Evolutionary conservation across 768 basidiomycete species (phyloP).

Genomic region (Tylopilus vinaceipallidus): DNA sequence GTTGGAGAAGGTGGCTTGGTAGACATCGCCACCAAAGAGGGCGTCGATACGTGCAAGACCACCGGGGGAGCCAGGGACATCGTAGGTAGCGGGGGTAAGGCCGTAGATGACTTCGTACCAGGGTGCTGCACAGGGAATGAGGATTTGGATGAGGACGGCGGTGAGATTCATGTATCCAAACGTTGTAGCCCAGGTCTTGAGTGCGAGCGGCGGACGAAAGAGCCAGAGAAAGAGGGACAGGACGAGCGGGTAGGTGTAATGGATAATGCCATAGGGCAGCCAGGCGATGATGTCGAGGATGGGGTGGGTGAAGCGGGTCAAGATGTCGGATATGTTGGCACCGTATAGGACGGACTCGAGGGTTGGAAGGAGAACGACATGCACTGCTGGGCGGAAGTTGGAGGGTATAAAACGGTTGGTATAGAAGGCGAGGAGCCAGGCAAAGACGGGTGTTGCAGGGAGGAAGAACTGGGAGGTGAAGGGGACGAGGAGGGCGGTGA

Average conservation of each 20-base stretch:
- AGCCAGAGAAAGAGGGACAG: conserved; percentile 87
- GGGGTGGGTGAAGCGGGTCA: conserved; percentile 92
- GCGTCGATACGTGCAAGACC: conserved; percentile 91
- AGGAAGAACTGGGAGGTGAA: conserved; percentile 89
- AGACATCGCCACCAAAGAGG: conserved; percentile 51
- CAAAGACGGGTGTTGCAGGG: conserved; percentile 82
- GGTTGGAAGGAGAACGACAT: conserved; percentile 90
- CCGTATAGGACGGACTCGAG: conserved; percentile 95
- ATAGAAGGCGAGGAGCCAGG: conserved; percentile 86
- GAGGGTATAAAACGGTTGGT: conserved; percentile 83
- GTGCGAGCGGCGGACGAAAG: conserved; percentile 75
- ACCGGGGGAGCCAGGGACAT: conserved; percentile 88
- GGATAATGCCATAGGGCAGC: conserved; percentile 94
- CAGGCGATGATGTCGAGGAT: conserved; percentile 91
- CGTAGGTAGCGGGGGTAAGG: conserved; percentile 90
- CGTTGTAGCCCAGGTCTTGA: conserved; percentile 80
- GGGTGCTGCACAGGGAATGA: conserved; percentile 91
- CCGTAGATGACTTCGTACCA: conserved; percentile 99
- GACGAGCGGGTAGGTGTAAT: conserved; percentile 85
- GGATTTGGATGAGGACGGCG: conserved; percentile 85
- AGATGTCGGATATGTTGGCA: conserved; percentile 95
- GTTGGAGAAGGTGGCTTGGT: conserved; percentile 55
- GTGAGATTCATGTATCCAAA: conserved; percentile 93
- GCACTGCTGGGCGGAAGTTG: conserved; percentile 73
- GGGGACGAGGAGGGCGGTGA: conserved; percentile 70